A percentile compares a stretch with the other conserved stretches of the same genome.
Evolutionary conservation across 1,284 basidiomycete species (phyloP).

Genomic region (Trichosporon sp.): DNA sequence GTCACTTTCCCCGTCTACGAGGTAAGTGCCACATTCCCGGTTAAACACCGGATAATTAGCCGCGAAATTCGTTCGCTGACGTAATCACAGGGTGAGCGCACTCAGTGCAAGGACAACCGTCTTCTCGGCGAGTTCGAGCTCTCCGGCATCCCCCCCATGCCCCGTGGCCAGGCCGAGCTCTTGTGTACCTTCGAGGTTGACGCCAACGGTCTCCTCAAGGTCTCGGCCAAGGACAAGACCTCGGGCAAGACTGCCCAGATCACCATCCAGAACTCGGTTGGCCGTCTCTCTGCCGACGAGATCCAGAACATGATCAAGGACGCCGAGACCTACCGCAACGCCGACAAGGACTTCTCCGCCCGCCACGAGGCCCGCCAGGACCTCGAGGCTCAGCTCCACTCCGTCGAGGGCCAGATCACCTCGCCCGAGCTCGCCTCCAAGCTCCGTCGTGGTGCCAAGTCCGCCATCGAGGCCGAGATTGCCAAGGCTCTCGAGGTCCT

Average conservation of each 20-base stretch:
- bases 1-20: constrained; percentile 98
- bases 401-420: constrained; percentile 86
- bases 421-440: constrained; percentile 88
- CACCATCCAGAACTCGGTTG: constrained; percentile 75
- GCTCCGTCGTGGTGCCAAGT: constrained; percentile 90
- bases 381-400: constrained; percentile 90
- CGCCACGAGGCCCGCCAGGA: constrained; percentile 94
- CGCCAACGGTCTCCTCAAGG: constrained; percentile 88
- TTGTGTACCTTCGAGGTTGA: constrained; percentile 96
- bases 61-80: not conserved
- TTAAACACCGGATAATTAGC: too few relatives aligned
- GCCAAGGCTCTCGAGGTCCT: constrained; percentile 93
- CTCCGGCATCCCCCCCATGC: constrained; percentile 92
- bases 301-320: constrained; percentile 99
- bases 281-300: constrained; percentile 86
- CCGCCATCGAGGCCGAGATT: constrained; percentile 88
- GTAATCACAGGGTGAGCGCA: constrained; percentile 64
- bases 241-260: constrained; percentile 95
- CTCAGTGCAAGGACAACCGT: constrained; percentile 93
- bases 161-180: constrained; percentile 90
- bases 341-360: constrained; percentile 93
- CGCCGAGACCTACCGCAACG: constrained; percentile 90
- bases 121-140: constrained; percentile 97
- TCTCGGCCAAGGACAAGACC: constrained; percentile 87
- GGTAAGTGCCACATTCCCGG: too few relatives aligned